Base-by-base conservation (phyloP, 208 protist genomes). In the Leishmania major region DNA sequence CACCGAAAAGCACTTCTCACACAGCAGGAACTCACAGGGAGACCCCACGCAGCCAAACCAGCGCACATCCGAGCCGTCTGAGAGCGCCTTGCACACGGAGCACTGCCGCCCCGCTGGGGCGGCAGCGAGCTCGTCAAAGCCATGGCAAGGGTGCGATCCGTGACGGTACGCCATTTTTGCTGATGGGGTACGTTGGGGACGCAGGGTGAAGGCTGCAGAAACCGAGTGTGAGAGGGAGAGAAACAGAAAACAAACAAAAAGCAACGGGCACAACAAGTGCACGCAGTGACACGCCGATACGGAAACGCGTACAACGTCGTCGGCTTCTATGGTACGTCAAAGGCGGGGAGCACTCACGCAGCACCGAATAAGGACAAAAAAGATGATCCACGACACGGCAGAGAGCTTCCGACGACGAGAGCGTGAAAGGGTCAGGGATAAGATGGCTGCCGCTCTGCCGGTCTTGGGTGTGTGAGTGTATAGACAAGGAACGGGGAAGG, bases 1-100 rank as follows among this genome's bases (percentile, higher is more conserved):
- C 71, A 97, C 91, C 55, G 91, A 86, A 74, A 94, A 93, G 85
- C 94, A 97, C 85, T 97, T 97, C 62, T 81, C 81, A 73, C 94
- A 97, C 7, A 97, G 81, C 4, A 93, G 69, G 40, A 89, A 91
- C 55, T 81, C 81, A 59, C 93, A 96, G 10, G 77, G 73, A 28
- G 84, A 75, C 10, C 87, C 84, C 15, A 77, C 74, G 85, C 93
- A 96, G 57, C 72, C 37, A 62, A 89, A 93, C 93, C 93, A 96
- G 51, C 82, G 82, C 77, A 85, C 83, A 73, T 89, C 86, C 1
- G 90, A 88, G 37, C 84, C 79, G 73, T 89, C 87, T 1, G 88
- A 84, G 35, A 77, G 83, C 1, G 90, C 90, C 45, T 88, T 88
- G 84, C 93, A 96, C 64, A 95, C 91, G 19, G 86, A 87, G 85